These are phyloP conservation scores for Leavenworthia alabamica DNA, from an alignment of 345 rosid species.

Conservation along the genomic window DNA sequence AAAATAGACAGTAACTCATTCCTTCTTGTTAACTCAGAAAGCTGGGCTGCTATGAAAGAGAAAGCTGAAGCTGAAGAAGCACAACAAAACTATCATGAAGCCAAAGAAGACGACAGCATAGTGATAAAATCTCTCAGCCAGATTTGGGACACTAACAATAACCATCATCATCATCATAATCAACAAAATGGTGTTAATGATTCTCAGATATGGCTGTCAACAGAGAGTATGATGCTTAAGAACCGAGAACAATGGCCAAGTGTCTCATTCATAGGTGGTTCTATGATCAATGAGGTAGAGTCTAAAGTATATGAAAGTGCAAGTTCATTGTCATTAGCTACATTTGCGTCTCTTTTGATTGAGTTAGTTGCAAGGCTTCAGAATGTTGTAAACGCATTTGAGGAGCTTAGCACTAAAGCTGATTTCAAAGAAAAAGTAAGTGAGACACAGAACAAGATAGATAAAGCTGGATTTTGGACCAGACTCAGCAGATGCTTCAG, in stretches of 20 bases:
- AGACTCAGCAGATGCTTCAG: conserved; percentile 34
- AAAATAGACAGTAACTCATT: conserved; percentile 60
- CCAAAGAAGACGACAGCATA: conserved; percentile 39
- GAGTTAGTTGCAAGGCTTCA: conserved; percentile 92
- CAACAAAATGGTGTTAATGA: conserved; percentile 21
- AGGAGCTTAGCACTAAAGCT: conserved; percentile 65
- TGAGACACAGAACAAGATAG: background rate
- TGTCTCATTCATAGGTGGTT: conserved; percentile 35
- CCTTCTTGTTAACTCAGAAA: conserved; percentile 67
- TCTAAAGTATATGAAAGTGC: conserved; percentile 76
- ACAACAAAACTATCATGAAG: conserved; percentile 39
- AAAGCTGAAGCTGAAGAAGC: conserved; percentile 28
- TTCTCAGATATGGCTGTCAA: conserved; percentile 30
- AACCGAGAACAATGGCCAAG: conserved; percentile 55
- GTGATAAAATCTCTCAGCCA: conserved; percentile 55
- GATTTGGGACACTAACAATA: conserved; percentile 31
- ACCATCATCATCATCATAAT: conserved; percentile 21
- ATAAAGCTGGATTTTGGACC: conserved; percentile 35
- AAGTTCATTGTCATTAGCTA: conserved; percentile 74
- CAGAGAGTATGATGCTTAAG: conserved; percentile 33
- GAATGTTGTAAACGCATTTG: conserved; percentile 55
- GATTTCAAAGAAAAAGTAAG: conserved; percentile 42
- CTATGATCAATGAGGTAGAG: conserved; percentile 33
- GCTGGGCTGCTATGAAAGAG: conserved; percentile 45
- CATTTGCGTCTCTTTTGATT: conserved; percentile 69